phyloP scores from a whole-genome alignment of 192 early-diverging fungal species.

The Coemansia sp. region DNA sequence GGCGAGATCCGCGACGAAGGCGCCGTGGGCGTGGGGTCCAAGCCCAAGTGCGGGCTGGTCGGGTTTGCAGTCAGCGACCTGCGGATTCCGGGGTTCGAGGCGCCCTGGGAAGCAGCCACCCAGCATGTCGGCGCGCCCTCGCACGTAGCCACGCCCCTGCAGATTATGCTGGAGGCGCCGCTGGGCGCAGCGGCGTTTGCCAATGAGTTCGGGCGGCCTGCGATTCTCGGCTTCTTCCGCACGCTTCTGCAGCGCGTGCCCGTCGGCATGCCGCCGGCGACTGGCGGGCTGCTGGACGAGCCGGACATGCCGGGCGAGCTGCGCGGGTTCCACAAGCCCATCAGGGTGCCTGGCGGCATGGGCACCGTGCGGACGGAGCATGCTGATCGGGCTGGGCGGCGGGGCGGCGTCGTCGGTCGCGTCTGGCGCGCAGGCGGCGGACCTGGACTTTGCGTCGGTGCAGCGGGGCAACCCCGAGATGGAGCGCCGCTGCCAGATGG shows the following conservation, averaged over 20 bases:
- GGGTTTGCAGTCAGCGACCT: slow-evolving; percentile 97
- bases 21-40: slow-evolving; percentile 93
- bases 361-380: slow-evolving; percentile 91
- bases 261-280: slow-evolving; percentile 14
- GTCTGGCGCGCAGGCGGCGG: slow-evolving; percentile 80
- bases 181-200: slow-evolving; percentile 98
- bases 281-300: slow-evolving; percentile 44
- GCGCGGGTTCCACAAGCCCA: slow-evolving; percentile 99
- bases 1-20: slow-evolving; percentile 99
- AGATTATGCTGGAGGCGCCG: slow-evolving; percentile 98
- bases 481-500: slow-evolving; percentile 96
- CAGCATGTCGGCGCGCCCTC: slow-evolving; percentile 78
- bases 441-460: slow-evolving; percentile 96
- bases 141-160: slow-evolving; percentile 88
- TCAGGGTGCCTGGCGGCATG: slow-evolving; percentile 98
- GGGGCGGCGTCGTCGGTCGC: slow-evolving; percentile 97
- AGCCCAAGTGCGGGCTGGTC: slow-evolving; percentile 92
- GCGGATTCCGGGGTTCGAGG: slow-evolving; percentile 82
- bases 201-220: slow-evolving; percentile 98
- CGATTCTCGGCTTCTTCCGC: slow-evolving; percentile 95
- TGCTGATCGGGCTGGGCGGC: slow-evolving; percentile 99
- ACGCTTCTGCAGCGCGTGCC: slow-evolving; percentile 70
- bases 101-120: slow-evolving; percentile 86
- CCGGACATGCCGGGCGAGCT: slow-evolving; percentile 62
- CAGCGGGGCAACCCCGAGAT: slow-evolving; percentile 99